phyloP scores from a whole-genome alignment of 2,329 filamentous ascomycete genomes.

The Penicillium aurantiogriseum region DNA sequence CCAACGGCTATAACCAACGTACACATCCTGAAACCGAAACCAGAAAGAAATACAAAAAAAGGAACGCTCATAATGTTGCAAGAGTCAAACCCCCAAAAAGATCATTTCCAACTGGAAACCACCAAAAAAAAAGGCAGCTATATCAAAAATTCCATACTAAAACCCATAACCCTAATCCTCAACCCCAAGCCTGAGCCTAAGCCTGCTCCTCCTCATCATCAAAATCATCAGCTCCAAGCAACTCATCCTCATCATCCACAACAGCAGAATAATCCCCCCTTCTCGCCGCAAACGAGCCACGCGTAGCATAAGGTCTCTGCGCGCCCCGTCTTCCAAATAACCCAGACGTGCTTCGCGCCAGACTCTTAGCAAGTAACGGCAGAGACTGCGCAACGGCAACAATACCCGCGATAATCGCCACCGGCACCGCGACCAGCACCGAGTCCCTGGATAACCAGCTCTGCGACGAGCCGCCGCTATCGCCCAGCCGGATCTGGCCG shows the following conservation, averaged over 20 bases:
- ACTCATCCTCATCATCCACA: conserved; percentile 90
- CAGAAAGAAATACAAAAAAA: conserved; percentile 1
- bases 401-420: conserved; percentile 75
- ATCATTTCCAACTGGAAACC: neutral
- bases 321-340: conserved; percentile 52
- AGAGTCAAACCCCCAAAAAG: conserved; percentile 7
- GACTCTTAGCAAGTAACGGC: conserved; percentile 68
- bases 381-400: conserved; percentile 70
- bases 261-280: conserved; percentile 85
- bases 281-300: conserved; percentile 83
- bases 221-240: conserved; percentile 81
- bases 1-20: neutral
- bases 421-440: conserved; percentile 77
- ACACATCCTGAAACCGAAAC: neutral
- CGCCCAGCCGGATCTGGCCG: conserved; percentile 86
- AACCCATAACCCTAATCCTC: neutral
- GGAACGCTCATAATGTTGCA: conserved; percentile 23
- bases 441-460: conserved; percentile 65
- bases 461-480: conserved; percentile 41
- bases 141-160: neutral
- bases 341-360: conserved; percentile 66
- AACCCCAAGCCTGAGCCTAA: conserved; percentile 13
- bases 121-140: neutral
- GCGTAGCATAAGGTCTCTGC: conserved; percentile 73
- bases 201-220: conserved; percentile 69